These are phyloP conservation scores for Microbotryum saponariae DNA, from an alignment of 1,284 basidiomycete species.

Conservation along the genomic window DNA sequence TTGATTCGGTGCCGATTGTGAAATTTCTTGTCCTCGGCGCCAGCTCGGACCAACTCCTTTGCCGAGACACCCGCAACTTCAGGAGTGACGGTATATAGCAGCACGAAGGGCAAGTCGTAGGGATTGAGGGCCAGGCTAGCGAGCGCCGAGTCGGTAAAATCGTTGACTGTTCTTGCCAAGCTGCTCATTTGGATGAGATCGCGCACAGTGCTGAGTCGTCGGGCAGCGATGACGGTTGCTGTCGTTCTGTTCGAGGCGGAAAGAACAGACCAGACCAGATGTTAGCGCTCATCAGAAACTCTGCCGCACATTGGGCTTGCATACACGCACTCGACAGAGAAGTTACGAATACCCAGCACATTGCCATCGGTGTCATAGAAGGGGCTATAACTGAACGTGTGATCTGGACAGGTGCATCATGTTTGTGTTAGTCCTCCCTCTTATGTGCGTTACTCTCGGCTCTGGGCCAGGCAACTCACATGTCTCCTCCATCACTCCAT, in stretches of 20 bases:
- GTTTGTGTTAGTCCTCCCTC: too few species aligned
- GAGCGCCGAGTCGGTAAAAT: conserved; percentile 20
- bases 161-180: conserved; percentile 24
- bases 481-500: conserved; percentile 24
- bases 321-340: conserved; percentile 21
- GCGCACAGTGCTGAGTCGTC: conserved; percentile 26
- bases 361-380: conserved; percentile 5
- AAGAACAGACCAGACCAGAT: too few species aligned
- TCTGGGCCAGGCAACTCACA: neutral
- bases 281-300: neutral
- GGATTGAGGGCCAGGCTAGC: conserved; percentile 23
- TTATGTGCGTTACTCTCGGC: too few species aligned
- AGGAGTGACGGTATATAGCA: conserved; percentile 26
- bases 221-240: conserved; percentile 28
- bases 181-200: conserved; percentile 29
- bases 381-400: conserved; percentile 31
- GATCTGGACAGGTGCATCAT: conserved; percentile 7
- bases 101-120: conserved; percentile 31
- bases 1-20: neutral
- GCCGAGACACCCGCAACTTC: conserved; percentile 8
- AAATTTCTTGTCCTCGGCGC: neutral
- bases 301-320: too few species aligned
- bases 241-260: conserved; percentile 10
- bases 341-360: conserved; percentile 26
- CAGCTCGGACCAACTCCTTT: conserved; percentile 15